Evolutionary conservation across 768 basidiomycete species (phyloP).

Genomic region (Auriscalpium orientale): DNA sequence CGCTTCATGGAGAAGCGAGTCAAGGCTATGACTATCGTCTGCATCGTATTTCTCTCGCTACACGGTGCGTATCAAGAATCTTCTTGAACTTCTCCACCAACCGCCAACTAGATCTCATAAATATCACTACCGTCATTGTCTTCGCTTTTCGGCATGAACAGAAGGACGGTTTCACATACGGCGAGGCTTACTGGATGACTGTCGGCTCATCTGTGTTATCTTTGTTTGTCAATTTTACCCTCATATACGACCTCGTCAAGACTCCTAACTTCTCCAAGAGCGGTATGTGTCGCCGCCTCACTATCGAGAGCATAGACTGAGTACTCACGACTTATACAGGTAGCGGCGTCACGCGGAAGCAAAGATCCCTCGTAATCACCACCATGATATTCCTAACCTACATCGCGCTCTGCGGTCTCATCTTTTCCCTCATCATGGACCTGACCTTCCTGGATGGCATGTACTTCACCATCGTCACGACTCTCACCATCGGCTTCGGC

Average conservation of each 20-base stretch:
- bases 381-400: slow-evolving; percentile 70
- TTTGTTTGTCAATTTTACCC: slow-evolving; percentile 54
- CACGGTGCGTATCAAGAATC: slow-evolving; percentile 45
- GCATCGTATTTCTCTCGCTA: slow-evolving; percentile 55
- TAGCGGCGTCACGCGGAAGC: slow-evolving; percentile 74
- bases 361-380: slow-evolving; percentile 71
- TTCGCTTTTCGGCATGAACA: slow-evolving; percentile 60
- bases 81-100: too few species aligned
- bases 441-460: slow-evolving; percentile 64
- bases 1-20: slow-evolving; percentile 70
- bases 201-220: slow-evolving; percentile 68
- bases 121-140: slow-evolving; percentile 45
- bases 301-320: background rate
- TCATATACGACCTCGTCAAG: slow-evolving; percentile 51
- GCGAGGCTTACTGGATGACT: slow-evolving; percentile 65
- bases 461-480: slow-evolving; percentile 70
- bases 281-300: slow-evolving; percentile 32
- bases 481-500: slow-evolving; percentile 69
- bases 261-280: slow-evolving; percentile 58
- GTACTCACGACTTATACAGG: slow-evolving; percentile 30
- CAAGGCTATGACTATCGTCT: slow-evolving; percentile 52
- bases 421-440: slow-evolving; percentile 43
- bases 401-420: slow-evolving; percentile 63
- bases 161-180: slow-evolving; percentile 64
- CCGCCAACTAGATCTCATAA: slow-evolving; percentile 51